Evolutionary conservation across 306 rosid species (phyloP), one percentile per base, ranked within the genome.

Genomic region (Elaeagnus macrophylla): DNA sequence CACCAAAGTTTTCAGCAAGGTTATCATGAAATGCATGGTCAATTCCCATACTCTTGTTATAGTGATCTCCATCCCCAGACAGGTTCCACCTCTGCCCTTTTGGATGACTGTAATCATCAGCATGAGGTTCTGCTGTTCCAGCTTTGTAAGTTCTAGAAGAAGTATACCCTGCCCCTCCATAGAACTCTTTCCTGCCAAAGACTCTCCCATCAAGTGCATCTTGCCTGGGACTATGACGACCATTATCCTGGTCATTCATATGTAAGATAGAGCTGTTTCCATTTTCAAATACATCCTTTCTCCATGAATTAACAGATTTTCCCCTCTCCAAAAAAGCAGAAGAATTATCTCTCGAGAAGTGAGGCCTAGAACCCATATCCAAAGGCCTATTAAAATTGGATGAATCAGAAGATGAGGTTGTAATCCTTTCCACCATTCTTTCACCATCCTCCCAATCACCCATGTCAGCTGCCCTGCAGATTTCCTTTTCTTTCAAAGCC

Each of bases 401-500:
- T 10, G 97, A 83, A 77, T 83, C 95, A 62, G 95, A 84, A 67
- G 91, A 86, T 25, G 89, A 86, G 39, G 91, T 75, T 25, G 86
- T 70, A 54, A 86, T 79, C 69, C 94, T 74, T 71, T 84, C 94
- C 69, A 84, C 94, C 91, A 83, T 82, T 73, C 88, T 75, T 80
- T 91, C 97, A 66, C 89, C 76, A 52, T 82, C 97, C 62, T 91
- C 97, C 97, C 97, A 91, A 60, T 91, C 86, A 66, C 83, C 79
- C 32, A 80, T 49, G 65, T 86, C 95, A 8, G 62, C 69, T 64
- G 65, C 43, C 75, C 83, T 75, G 12, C 76, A 64, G 41, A 44
- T 69, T 55, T 89, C 87, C 55, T 76, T 85, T 51, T 87, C 95
- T 35, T 72, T 79, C 72, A 54, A 59, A 39, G 42, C 46, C 51